Evolutionary conservation across 2,329 filamentous ascomycete genomes (phyloP), one percentile per base, ranked within the genome.

Genomic region (Cladosporium sp.): DNA sequence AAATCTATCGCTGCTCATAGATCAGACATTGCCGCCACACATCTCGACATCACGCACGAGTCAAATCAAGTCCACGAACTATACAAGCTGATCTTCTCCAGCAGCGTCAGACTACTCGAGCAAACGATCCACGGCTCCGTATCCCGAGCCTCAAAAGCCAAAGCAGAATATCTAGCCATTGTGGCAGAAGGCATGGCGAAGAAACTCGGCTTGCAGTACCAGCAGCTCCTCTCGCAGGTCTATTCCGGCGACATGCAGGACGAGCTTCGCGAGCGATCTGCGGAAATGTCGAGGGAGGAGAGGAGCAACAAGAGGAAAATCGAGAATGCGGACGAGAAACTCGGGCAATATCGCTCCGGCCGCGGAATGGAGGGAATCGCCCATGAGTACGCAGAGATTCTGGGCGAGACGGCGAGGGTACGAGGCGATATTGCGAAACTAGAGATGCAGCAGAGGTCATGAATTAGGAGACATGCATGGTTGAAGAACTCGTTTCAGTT

Each of bases 51-150:
- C 4, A 63, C 69, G 2, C 62, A 69, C 15, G 61, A 65, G 4
- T 52, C 63, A 2, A 58, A 62, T 1, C 36, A 57, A 1, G 56
- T 73, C 1, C 67, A 74, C 6, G 43, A 54, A 3, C 55, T 65
- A 0, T 69, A 75, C 54, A 65, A 67, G 22, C 39, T 61, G 16
- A 54, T 71, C 15, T 62, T 73, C 9, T 62, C 67, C 36, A 58
- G 62, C n/a, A 58, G 61, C 33, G 71, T 77, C 42, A 64, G 63
- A 13, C 65, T 69, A 29, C 65, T 76, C 7, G 74, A 77, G 57
- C 73, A 74, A 53, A 72, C 67, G 0, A 68, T 74, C 30, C 72
- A 76, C 54, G 74, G 74, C 42, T 62, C 67, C 3, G 58, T 75
- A 0, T 61, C 72, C 1, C 64, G 74, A 1, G 61, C 63, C 36